phyloP scores from a whole-genome alignment of 2,329 filamentous ascomycete genomes.

The Epichloe brachyelytri region DNA sequence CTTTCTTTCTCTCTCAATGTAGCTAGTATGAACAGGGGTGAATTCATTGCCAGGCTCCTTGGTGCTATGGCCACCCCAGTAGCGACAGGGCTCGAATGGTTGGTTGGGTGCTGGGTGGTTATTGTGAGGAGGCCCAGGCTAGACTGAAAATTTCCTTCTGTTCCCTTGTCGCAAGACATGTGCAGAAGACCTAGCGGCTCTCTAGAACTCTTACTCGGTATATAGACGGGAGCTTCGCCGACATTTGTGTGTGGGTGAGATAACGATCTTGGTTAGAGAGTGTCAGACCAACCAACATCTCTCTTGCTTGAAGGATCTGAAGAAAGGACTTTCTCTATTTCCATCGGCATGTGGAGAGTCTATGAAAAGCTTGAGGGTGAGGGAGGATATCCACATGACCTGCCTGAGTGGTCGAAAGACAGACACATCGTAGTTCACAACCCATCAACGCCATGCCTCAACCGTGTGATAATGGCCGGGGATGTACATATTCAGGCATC shows the following conservation, averaged over 20 bases:
- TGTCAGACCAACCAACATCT: neutral
- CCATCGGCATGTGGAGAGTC: neutral
- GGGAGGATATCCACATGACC: neutral
- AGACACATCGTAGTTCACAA: neutral
- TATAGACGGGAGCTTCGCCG: neutral
- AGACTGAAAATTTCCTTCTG: constrained; percentile 5
- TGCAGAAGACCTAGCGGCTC: neutral
- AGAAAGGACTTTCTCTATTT: too few species aligned
- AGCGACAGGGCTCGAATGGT: constrained; percentile 9
- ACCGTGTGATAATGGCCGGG: neutral
- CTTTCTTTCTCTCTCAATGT: neutral
- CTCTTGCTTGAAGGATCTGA: too few species aligned
- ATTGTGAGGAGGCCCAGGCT: constrained; percentile 8
- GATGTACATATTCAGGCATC: neutral
- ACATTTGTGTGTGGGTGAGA: neutral
- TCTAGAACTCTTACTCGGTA: neutral
- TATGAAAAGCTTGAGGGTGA: neutral
- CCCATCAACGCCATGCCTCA: constrained; percentile 1
- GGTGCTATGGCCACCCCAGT: constrained; percentile 10
- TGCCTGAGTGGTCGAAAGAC: neutral
- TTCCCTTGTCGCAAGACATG: constrained; percentile 2
- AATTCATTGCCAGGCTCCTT: constrained; percentile 9
- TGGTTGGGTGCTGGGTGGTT: constrained; percentile 5
- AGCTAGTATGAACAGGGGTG: constrained; percentile 9
- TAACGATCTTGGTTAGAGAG: neutral